Percentiles rank a stretch among this genome's conserved stretches.
phyloP scores from a whole-genome alignment of 495 filamentous ascomycete genomes.

The Lepraria neglecta region DNA sequence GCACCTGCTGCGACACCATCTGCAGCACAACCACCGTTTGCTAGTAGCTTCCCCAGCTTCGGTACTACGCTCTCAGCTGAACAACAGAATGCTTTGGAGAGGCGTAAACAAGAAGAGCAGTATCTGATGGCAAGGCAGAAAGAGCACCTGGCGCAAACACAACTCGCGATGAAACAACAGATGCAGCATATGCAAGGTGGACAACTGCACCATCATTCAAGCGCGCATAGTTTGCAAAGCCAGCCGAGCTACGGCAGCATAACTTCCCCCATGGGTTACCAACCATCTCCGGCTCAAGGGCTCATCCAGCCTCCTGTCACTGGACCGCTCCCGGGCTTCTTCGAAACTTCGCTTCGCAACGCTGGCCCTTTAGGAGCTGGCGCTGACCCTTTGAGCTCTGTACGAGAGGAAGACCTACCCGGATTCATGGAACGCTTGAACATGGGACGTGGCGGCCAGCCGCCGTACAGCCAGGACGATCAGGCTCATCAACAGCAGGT shows the following conservation, averaged over 20 bases:
- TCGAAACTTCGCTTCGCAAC: slow-evolving; percentile 52
- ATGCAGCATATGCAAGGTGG: slow-evolving; percentile 57
- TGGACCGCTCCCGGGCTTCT: slow-evolving; percentile 54
- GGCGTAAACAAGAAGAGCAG: slow-evolving; percentile 96
- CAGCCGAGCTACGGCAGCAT: slow-evolving; percentile 93
- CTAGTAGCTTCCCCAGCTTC: slow-evolving; percentile 89
- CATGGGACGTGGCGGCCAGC: slow-evolving; percentile 46
- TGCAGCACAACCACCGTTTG: slow-evolving; percentile 86
- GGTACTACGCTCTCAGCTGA: slow-evolving; percentile 96
- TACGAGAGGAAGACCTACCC: slow-evolving; percentile 55
- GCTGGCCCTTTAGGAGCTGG: slow-evolving; percentile 49
- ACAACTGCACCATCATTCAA: slow-evolving; percentile 82
- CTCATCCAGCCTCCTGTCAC: slow-evolving; percentile 53
- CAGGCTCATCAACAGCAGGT: slow-evolving; percentile 53
- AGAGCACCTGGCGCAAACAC: slow-evolving; percentile 74
- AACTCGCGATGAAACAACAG: slow-evolving; percentile 70
- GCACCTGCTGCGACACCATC: slow-evolving; percentile 42
- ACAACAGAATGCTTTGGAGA: slow-evolving; percentile 93
- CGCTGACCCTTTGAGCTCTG: slow-evolving; percentile 42
- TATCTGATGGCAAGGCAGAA: slow-evolving; percentile 92
- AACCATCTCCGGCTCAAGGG: slow-evolving; percentile 65
- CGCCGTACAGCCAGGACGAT: slow-evolving; percentile 50
- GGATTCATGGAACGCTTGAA: slow-evolving; percentile 55
- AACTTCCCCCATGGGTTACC: slow-evolving; percentile 70
- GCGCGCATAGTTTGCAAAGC: slow-evolving; percentile 89